Percentiles rank a stretch among this genome's conserved stretches.
Conservation (phyloP, 2,329 filamentous ascomycete species). For the Leptodontidium sp. region DNA sequence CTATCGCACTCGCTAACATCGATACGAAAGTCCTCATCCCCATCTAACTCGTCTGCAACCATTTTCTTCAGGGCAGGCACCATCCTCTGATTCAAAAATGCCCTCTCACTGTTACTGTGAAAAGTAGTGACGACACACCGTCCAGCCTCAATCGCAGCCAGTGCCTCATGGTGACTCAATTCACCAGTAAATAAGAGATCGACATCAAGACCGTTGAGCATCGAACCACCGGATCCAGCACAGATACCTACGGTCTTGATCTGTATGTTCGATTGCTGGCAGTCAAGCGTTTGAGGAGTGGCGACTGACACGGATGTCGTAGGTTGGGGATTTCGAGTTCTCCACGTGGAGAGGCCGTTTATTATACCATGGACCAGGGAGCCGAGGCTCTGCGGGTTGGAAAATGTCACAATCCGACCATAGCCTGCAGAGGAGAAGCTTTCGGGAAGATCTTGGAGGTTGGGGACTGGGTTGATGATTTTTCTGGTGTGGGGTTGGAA, state of each 20-base stretch:
- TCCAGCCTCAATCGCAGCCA: conserved; percentile 85
- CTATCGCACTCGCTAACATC: conserved; percentile 77
- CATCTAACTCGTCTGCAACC: conserved; percentile 50
- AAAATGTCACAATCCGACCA: conserved; percentile 46
- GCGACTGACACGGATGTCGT: conserved; percentile 40
- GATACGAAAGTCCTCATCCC: conserved; percentile 37
- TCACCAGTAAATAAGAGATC: conserved; percentile 92
- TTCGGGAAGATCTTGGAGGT: conserved; percentile 32
- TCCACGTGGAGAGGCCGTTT: conserved; percentile 30
- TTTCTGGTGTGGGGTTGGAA: conserved; percentile 23
- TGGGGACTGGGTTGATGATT: conserved; percentile 42
- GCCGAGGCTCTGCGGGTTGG: conserved; percentile 38
- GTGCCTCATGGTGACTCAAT: conserved; percentile 89
- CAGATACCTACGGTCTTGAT: conserved; percentile 84
- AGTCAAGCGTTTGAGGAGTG: conserved; percentile 40
- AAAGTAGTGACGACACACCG: conserved; percentile 85
- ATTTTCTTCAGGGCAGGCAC: conserved; percentile 49
- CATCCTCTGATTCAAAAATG: conserved; percentile 79
- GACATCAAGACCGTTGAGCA: conserved; percentile 74
- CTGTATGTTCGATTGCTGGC: conserved; percentile 41
- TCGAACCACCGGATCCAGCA: conserved; percentile 83
- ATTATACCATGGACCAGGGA: conserved; percentile 40
- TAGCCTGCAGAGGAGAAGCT: conserved; percentile 46
- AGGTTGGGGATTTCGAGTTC: not conserved
- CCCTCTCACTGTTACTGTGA: conserved; percentile 92